Evolutionary conservation across 2,329 filamentous ascomycete genomes (phyloP).

Genomic region (Gnomoniopsis smithogilvyi): DNA sequence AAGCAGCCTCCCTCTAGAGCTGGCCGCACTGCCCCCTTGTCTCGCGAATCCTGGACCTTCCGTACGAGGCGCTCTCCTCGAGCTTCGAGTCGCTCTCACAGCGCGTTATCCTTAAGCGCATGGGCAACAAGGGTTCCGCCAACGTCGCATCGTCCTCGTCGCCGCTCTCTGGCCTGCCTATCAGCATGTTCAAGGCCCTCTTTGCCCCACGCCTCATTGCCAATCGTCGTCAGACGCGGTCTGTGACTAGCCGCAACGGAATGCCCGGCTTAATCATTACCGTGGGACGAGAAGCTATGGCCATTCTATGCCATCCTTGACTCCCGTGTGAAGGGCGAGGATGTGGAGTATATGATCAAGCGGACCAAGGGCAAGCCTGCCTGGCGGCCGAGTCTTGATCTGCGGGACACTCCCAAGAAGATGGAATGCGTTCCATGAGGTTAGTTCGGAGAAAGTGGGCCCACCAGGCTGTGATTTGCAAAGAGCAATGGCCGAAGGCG

Average conservation of each 20-base stretch:
- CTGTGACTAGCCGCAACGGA: neutral
- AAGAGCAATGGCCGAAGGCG: neutral
- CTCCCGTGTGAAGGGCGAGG: neutral
- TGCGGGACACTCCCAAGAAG: neutral
- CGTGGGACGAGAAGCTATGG: neutral
- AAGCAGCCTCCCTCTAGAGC: neutral
- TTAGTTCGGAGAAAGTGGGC: neutral
- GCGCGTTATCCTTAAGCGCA: neutral
- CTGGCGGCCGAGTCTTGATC: conserved; percentile 2
- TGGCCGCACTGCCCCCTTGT: neutral
- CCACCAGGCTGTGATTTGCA: neutral
- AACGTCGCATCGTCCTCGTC: neutral
- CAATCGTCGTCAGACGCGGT: neutral
- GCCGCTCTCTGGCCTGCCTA: neutral
- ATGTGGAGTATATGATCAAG: neutral
- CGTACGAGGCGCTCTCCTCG: neutral
- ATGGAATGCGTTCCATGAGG: neutral
- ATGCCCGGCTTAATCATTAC: neutral
- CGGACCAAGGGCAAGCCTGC: neutral
- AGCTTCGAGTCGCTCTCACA: neutral
- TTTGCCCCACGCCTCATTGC: neutral
- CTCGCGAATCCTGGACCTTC: neutral
- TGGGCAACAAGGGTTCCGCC: neutral
- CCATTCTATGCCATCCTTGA: neutral
- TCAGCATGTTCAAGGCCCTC: neutral